A percentile compares a stretch with the other conserved stretches of the same genome.
Evolutionary conservation across 768 basidiomycete species (phyloP).

Genomic region (Lanmaoa pseudosensibilis): DNA sequence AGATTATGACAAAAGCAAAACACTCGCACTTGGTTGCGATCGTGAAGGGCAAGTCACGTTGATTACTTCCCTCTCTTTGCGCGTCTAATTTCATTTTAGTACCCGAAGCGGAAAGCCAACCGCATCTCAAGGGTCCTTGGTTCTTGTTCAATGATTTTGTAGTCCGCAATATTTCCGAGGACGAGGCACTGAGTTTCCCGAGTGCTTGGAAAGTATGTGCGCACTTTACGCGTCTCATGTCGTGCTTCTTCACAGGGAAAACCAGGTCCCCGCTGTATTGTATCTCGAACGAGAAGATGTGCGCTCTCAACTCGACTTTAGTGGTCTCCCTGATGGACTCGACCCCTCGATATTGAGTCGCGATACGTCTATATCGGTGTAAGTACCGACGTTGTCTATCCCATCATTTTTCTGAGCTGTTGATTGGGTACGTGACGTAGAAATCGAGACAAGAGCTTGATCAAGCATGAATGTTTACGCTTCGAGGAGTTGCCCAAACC

Average conservation of each 20-base stretch:
- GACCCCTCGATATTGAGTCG: constrained; percentile 76
- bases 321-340: constrained; percentile 58
- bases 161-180: constrained; percentile 79
- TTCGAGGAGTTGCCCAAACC: constrained; percentile 78
- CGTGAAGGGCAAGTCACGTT: constrained; percentile 59
- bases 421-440: constrained; percentile 38
- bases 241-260: constrained; percentile 16
- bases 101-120: constrained; percentile 57
- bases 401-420: background rate
- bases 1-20: constrained; percentile 69
- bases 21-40: constrained; percentile 86
- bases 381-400: constrained; percentile 24
- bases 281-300: constrained; percentile 80
- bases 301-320: constrained; percentile 58
- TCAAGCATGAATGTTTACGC: constrained; percentile 76
- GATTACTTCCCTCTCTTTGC: background rate
- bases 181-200: constrained; percentile 85
- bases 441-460: constrained; percentile 67
- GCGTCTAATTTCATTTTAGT: constrained; percentile 42
- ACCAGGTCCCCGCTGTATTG: constrained; percentile 82
- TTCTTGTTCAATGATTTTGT: constrained; percentile 96
- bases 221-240: background rate
- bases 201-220: constrained; percentile 86
- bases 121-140: constrained; percentile 62
- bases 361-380: constrained; percentile 90